A percentile compares a stretch with the other conserved stretches of the same genome.
Evolutionary conservation across 257 asterid genomes (phyloP).

Genomic region (Fraxinus cuspidata): DNA sequence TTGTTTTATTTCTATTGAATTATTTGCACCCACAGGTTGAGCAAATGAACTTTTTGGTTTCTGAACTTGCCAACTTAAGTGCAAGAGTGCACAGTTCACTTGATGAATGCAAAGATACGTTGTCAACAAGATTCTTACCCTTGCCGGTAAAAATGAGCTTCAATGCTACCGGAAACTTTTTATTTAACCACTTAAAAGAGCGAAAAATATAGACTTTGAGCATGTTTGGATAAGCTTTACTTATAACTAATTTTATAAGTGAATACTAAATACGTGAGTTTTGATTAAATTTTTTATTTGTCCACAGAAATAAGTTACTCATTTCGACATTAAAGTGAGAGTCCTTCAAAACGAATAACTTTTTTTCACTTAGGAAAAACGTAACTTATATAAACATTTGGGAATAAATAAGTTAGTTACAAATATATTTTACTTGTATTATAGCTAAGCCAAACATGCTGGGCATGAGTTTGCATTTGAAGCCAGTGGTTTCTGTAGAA

Average conservation of each 20-base stretch:
- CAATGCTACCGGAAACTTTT: neutral
- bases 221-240: neutral
- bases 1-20: neutral
- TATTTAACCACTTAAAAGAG: neutral
- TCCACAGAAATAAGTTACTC: neutral
- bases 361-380: neutral
- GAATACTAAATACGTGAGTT: too few species aligned
- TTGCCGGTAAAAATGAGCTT: conserved; percentile 50
- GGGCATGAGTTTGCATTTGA: neutral
- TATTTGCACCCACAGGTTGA: conserved; percentile 56
- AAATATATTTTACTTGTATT: neutral
- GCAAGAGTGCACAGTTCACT: conserved; percentile 54
- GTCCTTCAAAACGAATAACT: neutral
- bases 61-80: conserved; percentile 56
- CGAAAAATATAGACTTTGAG: neutral
- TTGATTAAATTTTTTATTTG: too few species aligned
- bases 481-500: neutral
- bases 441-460: neutral
- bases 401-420: neutral
- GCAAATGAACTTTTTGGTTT: conserved; percentile 46
- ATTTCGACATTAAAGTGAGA: neutral
- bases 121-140: conserved; percentile 53
- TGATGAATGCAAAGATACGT: conserved; percentile 55
- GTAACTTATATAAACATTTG: neutral
- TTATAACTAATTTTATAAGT: too few species aligned